A percentile compares a stretch with the other conserved stretches of the same genome.
These are phyloP conservation scores for Podospora didyma DNA, from an alignment of 495 filamentous ascomycete genomes.

Conservation along the genomic window DNA sequence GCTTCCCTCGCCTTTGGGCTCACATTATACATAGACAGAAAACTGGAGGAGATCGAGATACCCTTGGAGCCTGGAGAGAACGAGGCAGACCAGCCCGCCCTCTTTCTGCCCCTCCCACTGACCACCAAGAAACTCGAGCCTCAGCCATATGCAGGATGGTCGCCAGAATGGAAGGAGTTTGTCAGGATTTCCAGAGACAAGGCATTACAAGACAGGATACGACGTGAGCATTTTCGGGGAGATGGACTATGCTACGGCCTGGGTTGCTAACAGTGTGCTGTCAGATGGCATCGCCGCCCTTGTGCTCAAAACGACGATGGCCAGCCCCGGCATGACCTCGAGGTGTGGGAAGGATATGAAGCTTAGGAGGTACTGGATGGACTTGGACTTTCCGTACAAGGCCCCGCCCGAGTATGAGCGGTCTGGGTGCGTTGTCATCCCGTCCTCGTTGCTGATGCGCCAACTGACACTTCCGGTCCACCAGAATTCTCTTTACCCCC, in stretches of 20 bases:
- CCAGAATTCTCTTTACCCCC: constrained; percentile 29
- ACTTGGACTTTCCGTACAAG: constrained; percentile 34
- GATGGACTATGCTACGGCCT: neutral
- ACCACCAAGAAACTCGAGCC: constrained; percentile 39
- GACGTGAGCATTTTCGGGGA: constrained; percentile 36
- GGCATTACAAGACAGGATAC: constrained; percentile 42
- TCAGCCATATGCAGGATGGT: constrained; percentile 51
- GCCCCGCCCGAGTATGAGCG: constrained; percentile 39
- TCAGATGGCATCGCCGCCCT: constrained; percentile 26
- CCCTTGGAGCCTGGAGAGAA: constrained; percentile 16
- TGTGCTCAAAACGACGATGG: constrained; percentile 16
- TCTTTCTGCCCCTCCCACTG: constrained; percentile 64
- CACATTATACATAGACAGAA: constrained; percentile 14
- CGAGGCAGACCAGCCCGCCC: constrained; percentile 15
- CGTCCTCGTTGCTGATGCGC: neutral
- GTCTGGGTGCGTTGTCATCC: constrained; percentile 30
- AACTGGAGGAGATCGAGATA: constrained; percentile 15
- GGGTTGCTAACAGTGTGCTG: constrained; percentile 8
- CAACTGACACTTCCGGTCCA: neutral
- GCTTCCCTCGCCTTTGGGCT: neutral
- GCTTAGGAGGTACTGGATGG: constrained; percentile 33
- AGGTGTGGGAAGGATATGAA: constrained; percentile 20
- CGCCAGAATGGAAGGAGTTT: constrained; percentile 72
- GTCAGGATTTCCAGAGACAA: constrained; percentile 52
- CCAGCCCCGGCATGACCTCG: constrained; percentile 3